phyloP scores from a whole-genome alignment of 768 basidiomycete species.

The button mushroom (Agaricus bisporus) region DNA sequence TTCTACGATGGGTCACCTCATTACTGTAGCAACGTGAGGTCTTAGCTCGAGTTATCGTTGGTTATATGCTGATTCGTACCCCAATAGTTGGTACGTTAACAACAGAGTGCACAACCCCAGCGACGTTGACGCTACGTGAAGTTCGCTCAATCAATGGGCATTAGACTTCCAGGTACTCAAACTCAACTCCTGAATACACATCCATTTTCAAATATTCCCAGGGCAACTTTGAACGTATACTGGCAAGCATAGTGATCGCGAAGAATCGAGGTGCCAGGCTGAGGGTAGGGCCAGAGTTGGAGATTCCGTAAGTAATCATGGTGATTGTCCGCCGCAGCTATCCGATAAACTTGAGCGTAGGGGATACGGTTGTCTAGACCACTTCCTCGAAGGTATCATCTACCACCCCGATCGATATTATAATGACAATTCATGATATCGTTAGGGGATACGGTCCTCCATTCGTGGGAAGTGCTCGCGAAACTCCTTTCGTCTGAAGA shows the following conservation, averaged over 20 bases:
- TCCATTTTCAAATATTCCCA: constrained; percentile 21
- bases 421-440: constrained; percentile 1
- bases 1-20: constrained; percentile 67
- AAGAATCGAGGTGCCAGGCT: constrained; percentile 85
- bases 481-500: constrained; percentile 80
- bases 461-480: constrained; percentile 98
- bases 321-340: not conserved
- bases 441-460: constrained; percentile 89
- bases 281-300: constrained; percentile 93
- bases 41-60: not conserved
- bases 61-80: constrained; percentile 1
- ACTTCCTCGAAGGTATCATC: constrained; percentile 84
- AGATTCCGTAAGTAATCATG: constrained; percentile 68
- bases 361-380: constrained; percentile 96
- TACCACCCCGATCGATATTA: not conserved
- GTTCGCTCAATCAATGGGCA: constrained; percentile 96
- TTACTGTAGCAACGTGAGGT: constrained; percentile 82
- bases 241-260: constrained; percentile 82
- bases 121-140: constrained; percentile 21
- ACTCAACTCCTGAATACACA: not conserved
- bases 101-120: not conserved
- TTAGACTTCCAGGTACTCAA: constrained; percentile 79
- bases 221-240: constrained; percentile 92
- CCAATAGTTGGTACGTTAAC: constrained; percentile 21
- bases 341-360: constrained; percentile 28